Percentiles rank a stretch among this genome's conserved stretches.
Evolutionary conservation across 305 asterid species (phyloP).

Genomic region (Fraxinus dipetala): DNA sequence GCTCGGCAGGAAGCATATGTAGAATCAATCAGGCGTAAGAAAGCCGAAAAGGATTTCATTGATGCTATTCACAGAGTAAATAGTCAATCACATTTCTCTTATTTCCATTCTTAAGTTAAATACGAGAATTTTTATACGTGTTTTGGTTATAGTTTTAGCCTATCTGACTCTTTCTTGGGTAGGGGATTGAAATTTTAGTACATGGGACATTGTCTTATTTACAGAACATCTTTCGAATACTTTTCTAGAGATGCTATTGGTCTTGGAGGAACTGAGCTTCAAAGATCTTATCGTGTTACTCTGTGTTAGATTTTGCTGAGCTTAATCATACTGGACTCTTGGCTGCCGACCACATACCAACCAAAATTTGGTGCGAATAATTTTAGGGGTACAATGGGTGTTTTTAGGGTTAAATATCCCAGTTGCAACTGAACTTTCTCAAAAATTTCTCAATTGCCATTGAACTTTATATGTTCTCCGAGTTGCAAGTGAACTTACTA

Average conservation of each 20-base stretch:
- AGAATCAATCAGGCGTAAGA: slow-evolving; percentile 63
- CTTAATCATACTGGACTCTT: not conserved
- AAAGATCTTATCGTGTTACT: not conserved
- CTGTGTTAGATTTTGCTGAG: not conserved
- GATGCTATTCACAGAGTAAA: slow-evolving; percentile 66
- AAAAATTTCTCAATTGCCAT: not conserved
- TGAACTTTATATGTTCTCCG: not conserved
- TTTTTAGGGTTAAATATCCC: not conserved
- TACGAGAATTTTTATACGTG: not conserved
- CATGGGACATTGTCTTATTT: not conserved
- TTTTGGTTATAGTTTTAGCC: not conserved
- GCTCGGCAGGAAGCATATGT: slow-evolving; percentile 65
- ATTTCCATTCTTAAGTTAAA: not conserved
- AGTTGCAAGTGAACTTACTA: not conserved
- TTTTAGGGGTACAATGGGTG: not conserved
- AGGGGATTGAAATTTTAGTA: not conserved
- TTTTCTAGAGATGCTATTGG: not conserved
- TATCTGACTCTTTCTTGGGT: not conserved
- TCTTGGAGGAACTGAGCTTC: not conserved
- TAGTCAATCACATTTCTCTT: slow-evolving; percentile 8
- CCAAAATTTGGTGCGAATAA: not conserved
- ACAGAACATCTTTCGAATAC: not conserved
- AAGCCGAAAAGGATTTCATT: slow-evolving; percentile 74
- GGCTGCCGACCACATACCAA: not conserved
- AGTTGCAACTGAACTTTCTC: not conserved